phyloP scores from a whole-genome alignment of 257 asterid species.

The Scutellaria galericulata region DNA sequence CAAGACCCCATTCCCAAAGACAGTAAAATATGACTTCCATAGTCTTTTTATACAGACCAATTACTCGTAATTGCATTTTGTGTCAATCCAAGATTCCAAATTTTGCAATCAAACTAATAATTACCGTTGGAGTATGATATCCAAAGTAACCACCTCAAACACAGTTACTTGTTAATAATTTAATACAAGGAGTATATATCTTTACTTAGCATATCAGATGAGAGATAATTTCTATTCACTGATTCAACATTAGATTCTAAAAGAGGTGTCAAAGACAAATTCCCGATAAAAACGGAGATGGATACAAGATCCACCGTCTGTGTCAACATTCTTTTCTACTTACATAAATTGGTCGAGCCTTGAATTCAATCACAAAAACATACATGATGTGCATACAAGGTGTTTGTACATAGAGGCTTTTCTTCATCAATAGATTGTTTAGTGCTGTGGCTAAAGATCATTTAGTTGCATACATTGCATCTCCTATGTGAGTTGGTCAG shows the following conservation, averaged over 20 bases:
- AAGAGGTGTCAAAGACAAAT: neutral
- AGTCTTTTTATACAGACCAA: neutral
- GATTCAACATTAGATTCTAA: neutral
- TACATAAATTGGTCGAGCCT: slow-evolving; percentile 2
- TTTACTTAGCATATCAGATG: neutral
- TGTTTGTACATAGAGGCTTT: neutral
- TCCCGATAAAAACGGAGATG: neutral
- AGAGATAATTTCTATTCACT: neutral
- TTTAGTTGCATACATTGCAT: neutral
- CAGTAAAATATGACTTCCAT: neutral
- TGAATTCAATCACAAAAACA: slow-evolving; percentile 16
- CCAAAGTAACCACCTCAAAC: neutral
- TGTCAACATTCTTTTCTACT: neutral
- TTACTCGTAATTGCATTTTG: neutral
- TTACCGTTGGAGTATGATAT: neutral
- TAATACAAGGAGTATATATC: neutral
- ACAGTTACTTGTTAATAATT: neutral
- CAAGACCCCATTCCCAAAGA: neutral
- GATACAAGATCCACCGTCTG: neutral
- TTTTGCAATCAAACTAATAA: neutral
- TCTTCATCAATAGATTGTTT: slow-evolving; percentile 5
- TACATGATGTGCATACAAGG: neutral
- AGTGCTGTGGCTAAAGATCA: neutral
- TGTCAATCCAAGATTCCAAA: neutral
- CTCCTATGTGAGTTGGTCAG: neutral